Evolutionary conservation across 148 eudicot genomes (phyloP), one percentile per base, ranked within the genome.

Genomic region (Nepenthes gracilis): DNA sequence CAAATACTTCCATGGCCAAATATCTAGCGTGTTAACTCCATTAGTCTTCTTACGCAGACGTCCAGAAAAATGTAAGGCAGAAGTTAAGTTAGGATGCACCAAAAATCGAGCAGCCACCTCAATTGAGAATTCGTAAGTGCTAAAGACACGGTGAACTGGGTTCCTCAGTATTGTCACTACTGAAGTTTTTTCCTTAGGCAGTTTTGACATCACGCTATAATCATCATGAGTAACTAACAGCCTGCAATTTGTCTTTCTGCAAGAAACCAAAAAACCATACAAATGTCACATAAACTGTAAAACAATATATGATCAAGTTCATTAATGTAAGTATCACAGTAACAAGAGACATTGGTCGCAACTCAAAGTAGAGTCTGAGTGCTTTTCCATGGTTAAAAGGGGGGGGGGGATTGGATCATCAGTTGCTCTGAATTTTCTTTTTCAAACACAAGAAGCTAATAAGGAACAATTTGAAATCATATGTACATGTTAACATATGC

Each of bases 1-100:
- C 77, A 93, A 68, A 80, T 93, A 86, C 71, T 93, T 93, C 96
- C 99, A 93, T 13, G 95, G 99, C 99, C 99, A 93, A 35, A 93
- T 86, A 71, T 88, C 95, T 61, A 93, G 78, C 1, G 99, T 86
- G 69, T 92, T 89, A 57, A 84, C 75, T 61, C 70, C 87, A 51
- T 56, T 65, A 38, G 23, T 64, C 73, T 76, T 88, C 57, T 77
- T 71, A 54, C 87, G 88, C 43, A 83, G 36, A 23, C 85, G 85
- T 64, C 66, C 62, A 61, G 78, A 52, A 79, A 78, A 73, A 81
- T 43, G 78, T 58, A 67, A 49, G 36, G 79, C 82, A 67, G 95
- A 86, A 64, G 89, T 93, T 69, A 93, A 70, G 77, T 93, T 93
- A 63, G 87, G 86, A 80, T 86, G 92, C 67, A 86, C 80, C 80